These are phyloP conservation scores for Mycena vulgaris DNA, from an alignment of 768 basidiomycete genomes.

Conservation along the genomic window DNA sequence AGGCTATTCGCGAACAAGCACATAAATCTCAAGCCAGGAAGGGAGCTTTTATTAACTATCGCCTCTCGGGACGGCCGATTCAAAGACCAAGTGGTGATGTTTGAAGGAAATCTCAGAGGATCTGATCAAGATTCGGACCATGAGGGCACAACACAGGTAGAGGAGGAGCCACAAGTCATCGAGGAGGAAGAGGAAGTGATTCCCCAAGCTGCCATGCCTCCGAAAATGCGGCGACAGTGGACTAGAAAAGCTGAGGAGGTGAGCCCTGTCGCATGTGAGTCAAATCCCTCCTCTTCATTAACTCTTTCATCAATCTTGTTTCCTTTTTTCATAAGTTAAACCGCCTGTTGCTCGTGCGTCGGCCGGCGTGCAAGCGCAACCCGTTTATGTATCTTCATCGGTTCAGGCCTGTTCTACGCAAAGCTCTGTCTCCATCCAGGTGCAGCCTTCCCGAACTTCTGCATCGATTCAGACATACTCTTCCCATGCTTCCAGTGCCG, in stretches of 20 bases:
- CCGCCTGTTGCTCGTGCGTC: conserved; percentile 50
- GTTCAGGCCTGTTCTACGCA: conserved; percentile 50
- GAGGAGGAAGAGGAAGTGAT: conserved; percentile 56
- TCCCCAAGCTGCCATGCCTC: conserved; percentile 62
- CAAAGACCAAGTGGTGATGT: conserved; percentile 70
- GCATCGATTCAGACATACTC: conserved; percentile 38
- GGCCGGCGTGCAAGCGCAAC: conserved; percentile 60
- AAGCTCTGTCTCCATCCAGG: conserved; percentile 43
- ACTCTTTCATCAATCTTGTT: conserved; percentile 14
- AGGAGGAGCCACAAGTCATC: conserved; percentile 51
- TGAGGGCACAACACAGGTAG: conserved; percentile 45
- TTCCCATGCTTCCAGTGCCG: conserved; percentile 33
- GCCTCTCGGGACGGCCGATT: conserved; percentile 66
- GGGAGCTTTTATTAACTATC: conserved; percentile 77
- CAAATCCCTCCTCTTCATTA: neutral
- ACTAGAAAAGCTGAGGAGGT: conserved; percentile 64
- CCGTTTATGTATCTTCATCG: conserved; percentile 52
- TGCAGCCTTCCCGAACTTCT: conserved; percentile 30
- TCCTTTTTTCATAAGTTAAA: conserved; percentile 27
- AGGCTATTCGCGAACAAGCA: conserved; percentile 78
- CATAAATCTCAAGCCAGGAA: conserved; percentile 79
- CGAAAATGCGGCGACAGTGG: conserved; percentile 78
- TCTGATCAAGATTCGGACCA: conserved; percentile 55
- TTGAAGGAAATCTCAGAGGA: conserved; percentile 66
- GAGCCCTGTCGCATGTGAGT: conserved; percentile 58